A percentile compares a stretch with the other conserved stretches of the same genome.
Conservation (phyloP, 2,329 filamentous ascomycete genomes). For the Bipolaris zeicola region DNA sequence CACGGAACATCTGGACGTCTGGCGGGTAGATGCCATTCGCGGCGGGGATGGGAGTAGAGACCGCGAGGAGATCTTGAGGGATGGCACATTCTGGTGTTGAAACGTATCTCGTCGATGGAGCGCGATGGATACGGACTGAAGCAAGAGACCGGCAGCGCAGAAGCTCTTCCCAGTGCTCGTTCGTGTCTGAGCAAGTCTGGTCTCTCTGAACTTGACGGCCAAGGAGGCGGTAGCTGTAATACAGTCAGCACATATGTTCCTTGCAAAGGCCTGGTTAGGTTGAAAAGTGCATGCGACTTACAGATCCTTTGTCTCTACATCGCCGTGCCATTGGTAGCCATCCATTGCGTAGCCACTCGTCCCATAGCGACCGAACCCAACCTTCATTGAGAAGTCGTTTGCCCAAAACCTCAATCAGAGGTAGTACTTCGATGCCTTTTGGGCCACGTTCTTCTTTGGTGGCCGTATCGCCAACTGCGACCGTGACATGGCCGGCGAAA, state of each 20-base stretch:
- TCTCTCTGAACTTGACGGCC: slow-evolving; percentile 30
- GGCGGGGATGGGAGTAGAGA: no score
- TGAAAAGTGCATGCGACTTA: slow-evolving; percentile 15
- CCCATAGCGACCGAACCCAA: slow-evolving; percentile 38
- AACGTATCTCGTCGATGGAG: slow-evolving; percentile 1
- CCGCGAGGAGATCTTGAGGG: background rate
- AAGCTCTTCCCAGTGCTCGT: slow-evolving; percentile 29
- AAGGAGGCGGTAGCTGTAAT: slow-evolving; percentile 37
- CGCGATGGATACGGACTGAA: slow-evolving; percentile 28
- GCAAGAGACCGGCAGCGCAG: slow-evolving; percentile 29
- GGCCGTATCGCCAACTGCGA: slow-evolving; percentile 29
- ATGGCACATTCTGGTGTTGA: background rate
- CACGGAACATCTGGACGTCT: background rate
- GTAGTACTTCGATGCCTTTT: slow-evolving; percentile 29
- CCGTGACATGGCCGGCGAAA: slow-evolving; percentile 35
- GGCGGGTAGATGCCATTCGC: no score
- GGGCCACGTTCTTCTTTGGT: slow-evolving; percentile 13
- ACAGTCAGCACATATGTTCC: slow-evolving; percentile 1
- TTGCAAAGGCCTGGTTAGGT: background rate
- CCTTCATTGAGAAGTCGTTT: slow-evolving; percentile 35
- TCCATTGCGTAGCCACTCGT: slow-evolving; percentile 26
- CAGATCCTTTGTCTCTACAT: slow-evolving; percentile 42
- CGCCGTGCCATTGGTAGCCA: slow-evolving; percentile 21
- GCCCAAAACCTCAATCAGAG: slow-evolving; percentile 37
- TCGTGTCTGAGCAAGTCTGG: slow-evolving; percentile 30